Percentiles rank a stretch among this genome's conserved stretches.
Conservation (phyloP, 1,284 basidiomycete genomes). For the Veloboletus limbatus region DNA sequence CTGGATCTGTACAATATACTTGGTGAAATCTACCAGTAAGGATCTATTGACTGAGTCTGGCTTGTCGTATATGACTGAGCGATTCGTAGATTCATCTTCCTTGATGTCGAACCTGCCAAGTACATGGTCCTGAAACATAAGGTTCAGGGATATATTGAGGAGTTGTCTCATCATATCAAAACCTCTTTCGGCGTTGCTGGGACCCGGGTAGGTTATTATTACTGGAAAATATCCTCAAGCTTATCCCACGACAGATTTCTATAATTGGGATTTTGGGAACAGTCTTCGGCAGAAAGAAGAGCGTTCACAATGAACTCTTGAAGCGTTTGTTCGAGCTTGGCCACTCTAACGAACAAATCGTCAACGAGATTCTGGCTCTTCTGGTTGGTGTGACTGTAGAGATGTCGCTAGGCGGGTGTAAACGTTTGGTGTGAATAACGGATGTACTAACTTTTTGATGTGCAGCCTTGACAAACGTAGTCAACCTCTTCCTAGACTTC, state of each 20-base stretch:
- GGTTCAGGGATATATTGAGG: conserved; percentile 49
- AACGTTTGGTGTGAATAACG: not conserved
- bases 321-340: conserved; percentile 56
- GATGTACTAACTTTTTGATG: conserved; percentile 4
- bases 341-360: conserved; percentile 54
- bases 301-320: conserved; percentile 48
- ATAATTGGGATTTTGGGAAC: conserved; percentile 46
- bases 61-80: not conserved
- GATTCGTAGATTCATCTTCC: conserved; percentile 61
- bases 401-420: conserved; percentile 56
- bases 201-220: conserved; percentile 19
- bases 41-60: not conserved
- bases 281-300: conserved; percentile 51
- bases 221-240: not conserved
- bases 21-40: conserved; percentile 66
- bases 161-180: conserved; percentile 58
- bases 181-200: conserved; percentile 34
- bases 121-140: conserved; percentile 52
- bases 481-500: conserved; percentile 60
- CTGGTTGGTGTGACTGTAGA: conserved; percentile 67
- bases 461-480: conserved; percentile 46
- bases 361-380: conserved; percentile 69
- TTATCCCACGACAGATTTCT: conserved; percentile 42
- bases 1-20: conserved; percentile 61
- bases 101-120: conserved; percentile 61